phyloP scores from a whole-genome alignment of 768 basidiomycete species.

The Naganishia onofrii region DNA sequence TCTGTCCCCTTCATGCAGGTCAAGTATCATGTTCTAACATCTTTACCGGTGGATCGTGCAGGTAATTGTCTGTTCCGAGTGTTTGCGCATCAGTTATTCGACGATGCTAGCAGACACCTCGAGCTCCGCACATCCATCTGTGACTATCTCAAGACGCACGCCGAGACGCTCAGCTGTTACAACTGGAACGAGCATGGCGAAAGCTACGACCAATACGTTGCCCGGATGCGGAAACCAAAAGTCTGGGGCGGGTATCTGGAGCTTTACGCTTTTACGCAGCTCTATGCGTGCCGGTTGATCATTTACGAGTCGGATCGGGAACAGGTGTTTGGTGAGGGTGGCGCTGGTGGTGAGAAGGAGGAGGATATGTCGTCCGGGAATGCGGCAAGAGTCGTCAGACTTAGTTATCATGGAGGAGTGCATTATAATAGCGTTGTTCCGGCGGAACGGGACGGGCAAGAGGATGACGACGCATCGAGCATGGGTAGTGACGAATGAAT shows the following conservation, averaged over 20 bases:
- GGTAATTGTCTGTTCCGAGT: slow-evolving; percentile 20
- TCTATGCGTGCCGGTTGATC: slow-evolving; percentile 19
- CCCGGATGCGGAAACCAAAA: slow-evolving; percentile 13
- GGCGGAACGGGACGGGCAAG: neutral
- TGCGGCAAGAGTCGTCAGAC: slow-evolving; percentile 18
- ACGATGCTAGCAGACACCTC: slow-evolving; percentile 9
- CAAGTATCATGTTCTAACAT: too few relatives aligned
- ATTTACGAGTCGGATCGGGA: slow-evolving; percentile 23
- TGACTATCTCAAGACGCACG: slow-evolving; percentile 20
- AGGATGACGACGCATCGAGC: neutral
- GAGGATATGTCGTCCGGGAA: slow-evolving; percentile 5
- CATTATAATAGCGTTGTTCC: slow-evolving; percentile 19
- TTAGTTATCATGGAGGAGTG: slow-evolving; percentile 18
- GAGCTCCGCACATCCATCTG: slow-evolving; percentile 15
- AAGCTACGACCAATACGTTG: slow-evolving; percentile 19
- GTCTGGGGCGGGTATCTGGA: slow-evolving; percentile 23
- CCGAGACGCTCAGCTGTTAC: slow-evolving; percentile 20
- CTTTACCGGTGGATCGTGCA: neutral
- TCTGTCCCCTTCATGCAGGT: neutral
- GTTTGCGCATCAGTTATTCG: slow-evolving; percentile 19
- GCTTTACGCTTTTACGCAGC: slow-evolving; percentile 20
- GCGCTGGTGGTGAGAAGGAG: too few relatives aligned
- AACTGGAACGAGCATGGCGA: slow-evolving; percentile 23
- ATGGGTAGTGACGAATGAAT: neutral
- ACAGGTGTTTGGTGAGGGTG: slow-evolving; percentile 15